Conservation (phyloP, 2,329 filamentous ascomycete species). For the Drechslerella stenobrocha region DNA sequence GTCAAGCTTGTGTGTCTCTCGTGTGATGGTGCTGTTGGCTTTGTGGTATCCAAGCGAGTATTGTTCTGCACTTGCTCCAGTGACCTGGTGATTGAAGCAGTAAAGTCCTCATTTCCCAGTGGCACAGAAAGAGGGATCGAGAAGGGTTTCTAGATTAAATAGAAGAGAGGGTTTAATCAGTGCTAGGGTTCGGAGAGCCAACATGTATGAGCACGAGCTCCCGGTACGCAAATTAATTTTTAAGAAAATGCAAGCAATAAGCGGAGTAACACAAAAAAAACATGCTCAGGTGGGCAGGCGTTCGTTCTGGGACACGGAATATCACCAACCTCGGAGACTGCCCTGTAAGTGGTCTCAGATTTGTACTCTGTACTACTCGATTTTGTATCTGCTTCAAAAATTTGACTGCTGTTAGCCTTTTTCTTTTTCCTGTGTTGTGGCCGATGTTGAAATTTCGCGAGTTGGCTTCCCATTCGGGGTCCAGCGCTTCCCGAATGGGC, state of each 20-base stretch:
- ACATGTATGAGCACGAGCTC: conserved; percentile 5
- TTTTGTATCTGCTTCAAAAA: conserved; percentile 37
- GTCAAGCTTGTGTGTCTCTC: conserved; percentile 6
- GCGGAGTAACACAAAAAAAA: conserved; percentile 21
- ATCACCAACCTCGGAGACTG: conserved; percentile 40
- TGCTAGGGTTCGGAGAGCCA: conserved; percentile 2
- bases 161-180: conserved; percentile 2
- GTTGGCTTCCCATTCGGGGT: conserved; percentile 39
- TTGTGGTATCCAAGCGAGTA: conserved; percentile 1
- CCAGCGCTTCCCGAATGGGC: conserved; percentile 21
- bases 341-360: conserved; percentile 39
- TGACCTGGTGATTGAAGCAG: conserved; percentile 26
- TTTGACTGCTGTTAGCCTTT: conserved; percentile 26
- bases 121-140: conserved; percentile 25
- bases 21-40: conserved; percentile 5
- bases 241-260: conserved; percentile 19
- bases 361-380: conserved; percentile 45
- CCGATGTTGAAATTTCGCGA: conserved; percentile 40
- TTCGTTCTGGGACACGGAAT: background rate
- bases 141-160: conserved; percentile 22
- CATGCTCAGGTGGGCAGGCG: conserved; percentile 21
- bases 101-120: conserved; percentile 30
- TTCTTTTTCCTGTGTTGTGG: conserved; percentile 26
- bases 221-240: conserved; percentile 3
- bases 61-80: conserved; percentile 15